Evolutionary conservation across 23 red algal genomes (phyloP), one percentile per base, ranked within the genome.

Genomic region (Agarophyton chilense): DNA sequence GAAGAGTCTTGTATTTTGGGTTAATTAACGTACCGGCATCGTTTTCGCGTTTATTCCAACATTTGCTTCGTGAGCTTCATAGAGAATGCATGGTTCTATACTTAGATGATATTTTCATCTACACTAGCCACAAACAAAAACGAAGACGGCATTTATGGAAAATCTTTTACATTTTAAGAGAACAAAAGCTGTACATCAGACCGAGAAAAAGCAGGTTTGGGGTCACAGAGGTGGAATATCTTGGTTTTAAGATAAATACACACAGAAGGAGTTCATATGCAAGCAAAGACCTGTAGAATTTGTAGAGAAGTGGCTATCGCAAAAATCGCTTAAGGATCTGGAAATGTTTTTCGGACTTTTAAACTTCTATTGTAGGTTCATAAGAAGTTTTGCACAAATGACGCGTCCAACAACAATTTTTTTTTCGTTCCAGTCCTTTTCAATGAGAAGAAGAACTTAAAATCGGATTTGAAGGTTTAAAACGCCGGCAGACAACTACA

Each of bases 31-130:
- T 67, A 3, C 83, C 83, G 39, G 83, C 67, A 25, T 44, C 65
- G 19, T 76, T 88, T 51, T 77, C 51, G 8, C 25, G 83, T 36
- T 54, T 74, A 14, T 29, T 77, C 34, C 24, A 29, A 45, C 4
- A 73, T 26, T 40, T 63, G 28, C 52, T 88, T 0, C 28, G 33
- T 13, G 42, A 75, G 2, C 34, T 88, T 16, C 24, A 57, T 52
- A 50, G 44, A 14, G 67, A 74, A 42, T 77, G 64, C 64, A 53
- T 88, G 25, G 67, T 77, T 29, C 0, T 88, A 24, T 88, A 75
- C 45, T 66, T 77, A 32, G 54, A 88, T 52, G 83, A 88, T 66
- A 61, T 74, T 63, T 28, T 76, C 35, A 76, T 88, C 42, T 88
- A 55, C 65, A 88, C 67, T 72, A n/a, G 33, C 3, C 51, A 66